Conservation (phyloP, 2,329 filamentous ascomycete genomes). For the Colletotrichum ledebouriae region DNA sequence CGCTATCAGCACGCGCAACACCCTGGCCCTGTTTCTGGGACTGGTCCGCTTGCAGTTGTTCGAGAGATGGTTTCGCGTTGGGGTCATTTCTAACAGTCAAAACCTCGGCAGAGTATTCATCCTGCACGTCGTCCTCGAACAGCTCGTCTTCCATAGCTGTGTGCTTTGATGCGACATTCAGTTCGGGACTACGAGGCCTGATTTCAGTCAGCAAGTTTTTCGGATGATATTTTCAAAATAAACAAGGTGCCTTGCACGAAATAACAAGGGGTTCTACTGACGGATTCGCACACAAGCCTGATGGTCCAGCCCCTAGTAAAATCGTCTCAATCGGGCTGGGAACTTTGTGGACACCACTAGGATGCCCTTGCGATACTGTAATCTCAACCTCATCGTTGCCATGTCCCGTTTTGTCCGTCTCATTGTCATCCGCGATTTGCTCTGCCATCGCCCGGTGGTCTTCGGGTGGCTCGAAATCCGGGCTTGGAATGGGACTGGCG, state of each 20-base stretch:
- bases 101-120: slow-evolving; percentile 54
- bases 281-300: slow-evolving; percentile 6
- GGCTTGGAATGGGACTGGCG: slow-evolving; percentile 63
- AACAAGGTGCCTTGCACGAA: slow-evolving; percentile 19
- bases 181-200: slow-evolving; percentile 48
- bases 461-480: slow-evolving; percentile 43
- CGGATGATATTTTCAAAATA: slow-evolving; percentile 40
- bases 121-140: slow-evolving; percentile 56
- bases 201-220: slow-evolving; percentile 52
- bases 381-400: slow-evolving; percentile 9
- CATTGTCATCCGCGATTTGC: background rate
- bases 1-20: slow-evolving; percentile 62
- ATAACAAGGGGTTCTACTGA: slow-evolving; percentile 33
- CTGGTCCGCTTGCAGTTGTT: slow-evolving; percentile 42
- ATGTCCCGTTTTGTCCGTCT: background rate
- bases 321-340: slow-evolving; percentile 33
- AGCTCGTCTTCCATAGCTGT: slow-evolving; percentile 63
- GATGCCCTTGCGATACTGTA: slow-evolving; percentile 16
- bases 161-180: slow-evolving; percentile 63
- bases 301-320: slow-evolving; percentile 6
- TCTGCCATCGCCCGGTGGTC: background rate
- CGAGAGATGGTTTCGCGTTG: slow-evolving; percentile 56
- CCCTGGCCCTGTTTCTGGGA: slow-evolving; percentile 44
- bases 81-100: slow-evolving; percentile 59
- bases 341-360: background rate